A percentile compares a stretch with the other conserved stretches of the same genome.
phyloP scores from a whole-genome alignment of 495 filamentous ascomycete genomes.

The Lophiostoma macrostomum region DNA sequence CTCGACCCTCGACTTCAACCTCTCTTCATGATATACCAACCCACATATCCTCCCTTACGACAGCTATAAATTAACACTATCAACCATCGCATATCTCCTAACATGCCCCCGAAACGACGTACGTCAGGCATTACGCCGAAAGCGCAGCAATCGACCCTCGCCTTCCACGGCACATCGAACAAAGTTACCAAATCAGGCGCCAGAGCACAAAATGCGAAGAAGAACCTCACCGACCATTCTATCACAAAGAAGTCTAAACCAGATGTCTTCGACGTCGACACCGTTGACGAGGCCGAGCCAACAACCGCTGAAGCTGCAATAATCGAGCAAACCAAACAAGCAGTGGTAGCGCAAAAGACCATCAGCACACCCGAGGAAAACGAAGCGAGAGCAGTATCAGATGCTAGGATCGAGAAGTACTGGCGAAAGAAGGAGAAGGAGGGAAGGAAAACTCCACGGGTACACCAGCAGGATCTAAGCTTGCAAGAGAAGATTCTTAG shows the following conservation, averaged over 20 bases:
- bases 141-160: slow-evolving; percentile 65
- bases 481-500: slow-evolving; percentile 80
- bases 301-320: slow-evolving; percentile 52
- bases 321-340: slow-evolving; percentile 37
- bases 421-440: slow-evolving; percentile 66
- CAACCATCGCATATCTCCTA: slow-evolving; percentile 14
- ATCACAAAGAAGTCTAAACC: slow-evolving; percentile 49
- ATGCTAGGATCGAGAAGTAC: slow-evolving; percentile 65
- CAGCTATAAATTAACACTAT: not conserved
- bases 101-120: slow-evolving; percentile 70
- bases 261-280: slow-evolving; percentile 39
- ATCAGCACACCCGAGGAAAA: slow-evolving; percentile 50
- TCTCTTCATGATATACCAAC: not conserved
- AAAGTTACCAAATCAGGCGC: slow-evolving; percentile 69
- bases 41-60: not conserved
- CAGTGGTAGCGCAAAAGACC: slow-evolving; percentile 36
- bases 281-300: slow-evolving; percentile 39
- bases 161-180: slow-evolving; percentile 63
- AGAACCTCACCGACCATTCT: slow-evolving; percentile 27
- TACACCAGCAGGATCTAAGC: slow-evolving; percentile 71
- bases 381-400: slow-evolving; percentile 57
- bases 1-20: not conserved
- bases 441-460: slow-evolving; percentile 55
- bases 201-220: slow-evolving; percentile 40
- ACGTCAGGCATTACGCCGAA: slow-evolving; percentile 46